Evolutionary conservation across 1,284 basidiomycete species (phyloP), one percentile per base, ranked within the genome.

Genomic region (Cutaneotrichosporon sp.): DNA sequence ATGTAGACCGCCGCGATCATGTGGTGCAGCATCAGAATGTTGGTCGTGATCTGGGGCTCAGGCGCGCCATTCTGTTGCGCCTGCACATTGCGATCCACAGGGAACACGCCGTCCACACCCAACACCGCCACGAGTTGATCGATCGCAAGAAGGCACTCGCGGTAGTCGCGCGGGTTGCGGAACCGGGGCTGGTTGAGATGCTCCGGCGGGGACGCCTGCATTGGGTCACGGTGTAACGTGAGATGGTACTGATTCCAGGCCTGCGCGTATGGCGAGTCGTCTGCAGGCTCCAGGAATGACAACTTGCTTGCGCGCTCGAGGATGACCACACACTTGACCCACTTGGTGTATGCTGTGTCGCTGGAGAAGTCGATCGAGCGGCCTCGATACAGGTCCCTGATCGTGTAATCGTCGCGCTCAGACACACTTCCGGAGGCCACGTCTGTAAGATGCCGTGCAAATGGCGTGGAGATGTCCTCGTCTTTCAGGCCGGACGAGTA

Each of bases 391-490:
- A 79, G 56, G 64, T 78, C 74, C 16, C 68, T 63, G 2, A 79
- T 63, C 0, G 77, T 76, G 8, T 71, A 31, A 56, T 79, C 75
- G 62, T 78, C 76, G 5, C 68, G 58, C 14, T 66, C 56, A 0
- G 75, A 72, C 0, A 77, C 76, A 6, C 55, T 65, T 18, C 75
- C 72, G 16, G 74, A 70, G 0, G 69, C 72, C 21, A 78, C 75
- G 49, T 77, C 74, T 5, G 65, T 63, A 21, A 78, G 61, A 5
- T 71, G 69, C 42, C 72, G 61, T 5, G 66, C 68, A 49, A 77
- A 78, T 9, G 78, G 78, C 32, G 78, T 80, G 16, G 69, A 67
- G 34, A 80, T 77, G 52, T 80, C 78, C 21, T 70, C 66, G 60
- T 77, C 76, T 11, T 61, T 46, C 5, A 80, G 56, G 0, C 70